phyloP scores from a whole-genome alignment of 495 filamentous ascomycete genomes.

The Acidomyces sp. region DNA sequence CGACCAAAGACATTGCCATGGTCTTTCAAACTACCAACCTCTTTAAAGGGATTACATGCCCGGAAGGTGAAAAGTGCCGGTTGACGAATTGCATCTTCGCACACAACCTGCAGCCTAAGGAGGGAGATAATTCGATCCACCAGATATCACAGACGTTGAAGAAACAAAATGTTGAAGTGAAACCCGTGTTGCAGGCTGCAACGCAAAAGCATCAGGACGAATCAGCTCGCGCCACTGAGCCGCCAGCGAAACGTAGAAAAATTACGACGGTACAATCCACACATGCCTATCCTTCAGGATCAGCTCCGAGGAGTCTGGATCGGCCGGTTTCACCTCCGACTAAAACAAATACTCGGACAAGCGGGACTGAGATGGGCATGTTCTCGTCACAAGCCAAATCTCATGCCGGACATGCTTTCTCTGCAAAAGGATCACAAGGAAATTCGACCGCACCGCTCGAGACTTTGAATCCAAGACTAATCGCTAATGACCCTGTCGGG shows the following conservation, averaged over 20 bases:
- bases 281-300: background rate
- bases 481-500: constrained; percentile 55
- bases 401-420: too few relatives aligned
- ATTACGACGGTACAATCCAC: too few relatives aligned
- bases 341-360: constrained; percentile 8
- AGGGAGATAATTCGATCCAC: background rate
- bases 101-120: constrained; percentile 26
- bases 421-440: too few relatives aligned
- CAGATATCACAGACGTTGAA: constrained; percentile 4
- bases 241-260: background rate
- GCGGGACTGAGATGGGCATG: constrained; percentile 12
- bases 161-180: constrained; percentile 12
- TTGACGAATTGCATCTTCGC: constrained; percentile 50
- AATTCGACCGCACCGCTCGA: too few relatives aligned
- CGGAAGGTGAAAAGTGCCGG: constrained; percentile 41
- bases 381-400: constrained; percentile 15
- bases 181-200: constrained; percentile 15
- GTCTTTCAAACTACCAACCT: constrained; percentile 47
- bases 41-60: constrained; percentile 54
- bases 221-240: background rate
- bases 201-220: background rate
- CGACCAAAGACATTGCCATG: too few relatives aligned
- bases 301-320: constrained; percentile 13
- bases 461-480: constrained; percentile 62
- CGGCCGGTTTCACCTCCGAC: constrained; percentile 33